phyloP scores from a whole-genome alignment of 2,329 filamentous ascomycete species.

The Albifimbria verrucaria region DNA sequence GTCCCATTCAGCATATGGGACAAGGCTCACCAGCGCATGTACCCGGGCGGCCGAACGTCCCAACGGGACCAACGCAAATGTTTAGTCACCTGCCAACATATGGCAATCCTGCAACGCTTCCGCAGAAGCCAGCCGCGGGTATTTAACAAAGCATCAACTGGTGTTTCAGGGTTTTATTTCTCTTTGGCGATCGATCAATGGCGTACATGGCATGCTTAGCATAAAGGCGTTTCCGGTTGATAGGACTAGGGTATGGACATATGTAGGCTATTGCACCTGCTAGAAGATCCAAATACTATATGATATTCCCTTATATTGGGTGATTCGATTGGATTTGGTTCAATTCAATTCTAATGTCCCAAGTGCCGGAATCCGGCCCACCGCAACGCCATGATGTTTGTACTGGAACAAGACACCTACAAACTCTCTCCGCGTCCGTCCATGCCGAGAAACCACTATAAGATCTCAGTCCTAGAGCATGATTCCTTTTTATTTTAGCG shows the following conservation, averaged over 20 bases:
- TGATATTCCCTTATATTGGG: conserved; percentile 11
- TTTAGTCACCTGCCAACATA: conserved; percentile 54
- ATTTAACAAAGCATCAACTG: conserved; percentile 35
- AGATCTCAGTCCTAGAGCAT: conserved; percentile 5
- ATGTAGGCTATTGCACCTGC: conserved; percentile 24
- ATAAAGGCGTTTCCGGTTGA: conserved; percentile 37
- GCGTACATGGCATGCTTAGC: conserved; percentile 33
- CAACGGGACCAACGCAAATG: conserved; percentile 40
- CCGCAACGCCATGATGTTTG: conserved; percentile 36
- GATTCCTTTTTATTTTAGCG: conserved; percentile 9
- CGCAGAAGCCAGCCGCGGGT: conserved; percentile 54
- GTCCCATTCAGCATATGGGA: conserved; percentile 38
- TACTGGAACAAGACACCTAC: conserved; percentile 29
- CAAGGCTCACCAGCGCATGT: conserved; percentile 41
- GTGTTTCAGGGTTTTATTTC: conserved; percentile 15
- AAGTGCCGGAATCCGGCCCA: conserved; percentile 28
- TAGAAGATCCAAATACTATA: conserved; percentile 27
- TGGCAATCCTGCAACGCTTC: conserved; percentile 57
- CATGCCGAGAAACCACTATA: conserved; percentile 15
- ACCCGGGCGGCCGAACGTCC: conserved; percentile 42
- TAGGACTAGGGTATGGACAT: conserved; percentile 28
- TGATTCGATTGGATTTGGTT: conserved; percentile 25
- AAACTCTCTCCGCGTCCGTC: conserved; percentile 21
- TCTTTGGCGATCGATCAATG: conserved; percentile 11
- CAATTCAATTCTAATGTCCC: conserved; percentile 31